Percentiles rank a stretch among this genome's conserved stretches.
phyloP scores from a whole-genome alignment of 257 asterid genomes.

The Gentiana straminea region DNA sequence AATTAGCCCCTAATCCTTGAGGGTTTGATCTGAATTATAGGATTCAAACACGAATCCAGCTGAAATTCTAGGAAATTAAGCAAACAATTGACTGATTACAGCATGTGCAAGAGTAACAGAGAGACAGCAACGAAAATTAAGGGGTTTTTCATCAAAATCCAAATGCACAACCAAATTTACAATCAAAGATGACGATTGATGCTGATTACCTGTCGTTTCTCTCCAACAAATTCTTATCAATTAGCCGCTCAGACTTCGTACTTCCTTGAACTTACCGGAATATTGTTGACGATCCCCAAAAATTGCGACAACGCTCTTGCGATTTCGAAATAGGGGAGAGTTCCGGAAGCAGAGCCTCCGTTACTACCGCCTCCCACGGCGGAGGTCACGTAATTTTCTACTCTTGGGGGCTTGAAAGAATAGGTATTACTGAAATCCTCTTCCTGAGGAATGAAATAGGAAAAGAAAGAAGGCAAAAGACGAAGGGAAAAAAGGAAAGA shows the following conservation, averaged over 20 bases:
- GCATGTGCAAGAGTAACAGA: too few species aligned
- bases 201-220: conserved; percentile 8
- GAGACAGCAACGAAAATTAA: too few species aligned
- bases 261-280: conserved; percentile 81
- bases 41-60: too few species aligned
- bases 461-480: conserved; percentile 39
- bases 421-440: conserved; percentile 6
- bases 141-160: too few species aligned
- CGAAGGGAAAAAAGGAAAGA: conserved; percentile 48
- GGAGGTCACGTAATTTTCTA: conserved; percentile 9
- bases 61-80: too few species aligned
- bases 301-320: conserved; percentile 70
- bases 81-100: too few species aligned
- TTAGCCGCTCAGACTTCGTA: conserved; percentile 70
- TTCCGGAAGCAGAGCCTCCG: not conserved
- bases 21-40: too few species aligned
- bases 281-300: conserved; percentile 53
- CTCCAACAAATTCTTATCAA: conserved; percentile 52
- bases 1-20: too few species aligned
- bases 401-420: conserved; percentile 11
- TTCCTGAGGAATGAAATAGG: conserved; percentile 6
- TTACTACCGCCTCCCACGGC: conserved; percentile 15
- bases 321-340: conserved; percentile 33
- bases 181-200: too few species aligned
- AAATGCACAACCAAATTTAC: too few species aligned